A percentile compares a stretch with the other conserved stretches of the same genome.
Conservation (phyloP, 768 basidiomycete genomes). For the Dioszegia crocea region DNA sequence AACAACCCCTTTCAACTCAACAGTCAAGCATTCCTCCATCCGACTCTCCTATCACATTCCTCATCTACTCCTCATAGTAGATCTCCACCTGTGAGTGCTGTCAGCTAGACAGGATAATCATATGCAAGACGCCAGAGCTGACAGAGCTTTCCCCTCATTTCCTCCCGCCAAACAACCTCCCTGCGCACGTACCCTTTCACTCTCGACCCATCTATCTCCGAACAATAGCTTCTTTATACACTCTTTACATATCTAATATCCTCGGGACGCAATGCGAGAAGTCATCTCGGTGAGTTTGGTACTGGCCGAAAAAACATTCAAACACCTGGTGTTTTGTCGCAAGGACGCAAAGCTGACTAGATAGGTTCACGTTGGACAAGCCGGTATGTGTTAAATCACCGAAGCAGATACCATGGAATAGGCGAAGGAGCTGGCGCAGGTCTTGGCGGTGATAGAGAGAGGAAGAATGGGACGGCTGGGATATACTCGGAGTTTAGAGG, state of each 20-base stretch:
- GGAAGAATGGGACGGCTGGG: background rate
- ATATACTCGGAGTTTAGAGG: background rate
- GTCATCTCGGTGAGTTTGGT: constrained; percentile 75
- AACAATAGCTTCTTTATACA: background rate
- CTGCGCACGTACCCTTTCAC: constrained; percentile 4
- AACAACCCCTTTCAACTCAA: background rate
- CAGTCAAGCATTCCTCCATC: background rate
- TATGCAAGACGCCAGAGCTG: background rate
- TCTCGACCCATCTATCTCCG: background rate
- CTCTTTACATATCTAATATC: background rate
- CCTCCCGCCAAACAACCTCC: background rate
- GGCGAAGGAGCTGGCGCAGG: too few species aligned
- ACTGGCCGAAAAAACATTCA: background rate
- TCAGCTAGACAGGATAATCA: background rate
- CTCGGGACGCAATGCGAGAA: constrained; percentile 52
- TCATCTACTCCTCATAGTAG: background rate
- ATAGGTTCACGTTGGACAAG: constrained; percentile 83
- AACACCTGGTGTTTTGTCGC: too few species aligned
- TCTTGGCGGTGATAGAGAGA: too few species aligned
- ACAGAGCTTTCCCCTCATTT: background rate
- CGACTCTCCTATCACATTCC: background rate
- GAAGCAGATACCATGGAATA: too few species aligned
- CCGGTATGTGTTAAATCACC: constrained; percentile 53
- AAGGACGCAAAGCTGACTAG: constrained; percentile 11
- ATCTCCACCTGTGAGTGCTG: background rate